Percentiles rank a stretch among this genome's conserved stretches.
phyloP scores from a whole-genome alignment of 1,139 yeast genomes.

The Saccharomyces hybrid region DNA sequence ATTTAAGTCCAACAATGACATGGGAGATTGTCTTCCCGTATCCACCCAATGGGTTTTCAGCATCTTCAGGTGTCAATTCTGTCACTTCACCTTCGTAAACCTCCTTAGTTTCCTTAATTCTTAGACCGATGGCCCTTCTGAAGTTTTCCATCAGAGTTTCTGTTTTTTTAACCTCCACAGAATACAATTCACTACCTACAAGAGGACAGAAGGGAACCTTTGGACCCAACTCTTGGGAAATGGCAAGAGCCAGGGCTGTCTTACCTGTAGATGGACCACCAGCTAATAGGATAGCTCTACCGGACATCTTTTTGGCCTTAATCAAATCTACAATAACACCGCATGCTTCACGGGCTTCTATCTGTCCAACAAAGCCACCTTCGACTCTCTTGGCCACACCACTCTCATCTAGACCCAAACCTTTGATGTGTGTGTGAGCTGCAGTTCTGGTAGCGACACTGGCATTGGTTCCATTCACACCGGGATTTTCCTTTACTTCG shows the following conservation, averaged over 20 bases:
- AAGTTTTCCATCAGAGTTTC: conserved; percentile 97
- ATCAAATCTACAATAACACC: conserved; percentile 92
- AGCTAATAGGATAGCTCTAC: conserved; percentile 90
- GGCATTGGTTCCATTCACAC: conserved; percentile 30
- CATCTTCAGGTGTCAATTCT: conserved; percentile 93
- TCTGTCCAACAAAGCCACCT: conserved; percentile 95
- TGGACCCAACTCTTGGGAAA: conserved; percentile 95
- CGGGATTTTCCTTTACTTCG: conserved; percentile 36
- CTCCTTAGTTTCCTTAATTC: conserved; percentile 95
- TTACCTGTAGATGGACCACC: conserved; percentile 99
- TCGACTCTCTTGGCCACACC: conserved; percentile 81
- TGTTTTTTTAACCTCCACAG: conserved; percentile 97
- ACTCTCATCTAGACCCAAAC: conserved; percentile 85
- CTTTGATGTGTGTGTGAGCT: conserved; percentile 95
- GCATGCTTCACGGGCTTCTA: conserved; percentile 93
- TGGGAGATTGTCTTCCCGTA: conserved; percentile 95
- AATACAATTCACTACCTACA: conserved; percentile 89
- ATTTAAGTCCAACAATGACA: conserved; percentile 88
- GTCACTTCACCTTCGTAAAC: conserved; percentile 98
- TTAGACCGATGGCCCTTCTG: conserved; percentile 89
- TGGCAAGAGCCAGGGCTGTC: conserved; percentile 92
- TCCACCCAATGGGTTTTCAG: conserved; percentile 95
- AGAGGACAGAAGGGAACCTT: conserved; percentile 98
- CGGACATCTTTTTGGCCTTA: conserved; percentile 89
- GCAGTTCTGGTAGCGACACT: conserved; percentile 67